Evolutionary conservation across 768 basidiomycete species (phyloP).

Genomic region (Russula emetica): DNA sequence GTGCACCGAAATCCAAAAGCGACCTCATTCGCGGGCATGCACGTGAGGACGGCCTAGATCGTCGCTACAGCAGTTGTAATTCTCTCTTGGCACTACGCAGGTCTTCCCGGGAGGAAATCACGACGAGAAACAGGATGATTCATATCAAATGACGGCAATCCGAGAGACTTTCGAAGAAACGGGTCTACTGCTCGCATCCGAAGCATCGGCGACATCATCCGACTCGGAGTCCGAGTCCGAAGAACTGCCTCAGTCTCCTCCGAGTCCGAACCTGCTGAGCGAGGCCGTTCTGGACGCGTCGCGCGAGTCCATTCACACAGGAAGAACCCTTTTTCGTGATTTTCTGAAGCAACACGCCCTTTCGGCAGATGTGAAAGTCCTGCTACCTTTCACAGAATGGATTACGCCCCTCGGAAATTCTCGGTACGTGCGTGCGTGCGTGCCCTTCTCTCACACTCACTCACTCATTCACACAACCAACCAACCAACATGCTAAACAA

Average conservation of each 20-base stretch:
- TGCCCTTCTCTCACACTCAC: background rate
- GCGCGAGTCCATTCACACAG: slow-evolving; percentile 53
- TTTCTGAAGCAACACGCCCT: slow-evolving; percentile 50
- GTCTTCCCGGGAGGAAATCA: slow-evolving; percentile 76
- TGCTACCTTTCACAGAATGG: slow-evolving; percentile 74
- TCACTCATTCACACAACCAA: background rate
- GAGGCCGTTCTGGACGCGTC: slow-evolving; percentile 48
- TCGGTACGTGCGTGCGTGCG: slow-evolving; percentile 38
- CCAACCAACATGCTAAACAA: background rate
- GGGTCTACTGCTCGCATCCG: slow-evolving; percentile 62
- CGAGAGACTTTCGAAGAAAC: slow-evolving; percentile 77
- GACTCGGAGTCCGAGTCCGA: slow-evolving; percentile 21
- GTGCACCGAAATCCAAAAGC: slow-evolving; percentile 67
- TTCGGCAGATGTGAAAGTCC: slow-evolving; percentile 41
- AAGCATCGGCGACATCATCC: slow-evolving; percentile 33
- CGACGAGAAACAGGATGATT: slow-evolving; percentile 55
- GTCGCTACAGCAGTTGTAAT: background rate
- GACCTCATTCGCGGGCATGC: slow-evolving; percentile 59
- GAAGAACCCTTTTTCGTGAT: slow-evolving; percentile 45
- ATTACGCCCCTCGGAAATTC: slow-evolving; percentile 56
- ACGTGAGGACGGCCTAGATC: slow-evolving; percentile 43
- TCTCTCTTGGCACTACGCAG: slow-evolving; percentile 36
- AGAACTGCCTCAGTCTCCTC: no score
- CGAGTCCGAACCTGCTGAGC: no score
- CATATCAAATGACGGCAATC: slow-evolving; percentile 58